Conservation (phyloP, 139 green algal genomes). For the Desmodesmus armatus region DNA sequence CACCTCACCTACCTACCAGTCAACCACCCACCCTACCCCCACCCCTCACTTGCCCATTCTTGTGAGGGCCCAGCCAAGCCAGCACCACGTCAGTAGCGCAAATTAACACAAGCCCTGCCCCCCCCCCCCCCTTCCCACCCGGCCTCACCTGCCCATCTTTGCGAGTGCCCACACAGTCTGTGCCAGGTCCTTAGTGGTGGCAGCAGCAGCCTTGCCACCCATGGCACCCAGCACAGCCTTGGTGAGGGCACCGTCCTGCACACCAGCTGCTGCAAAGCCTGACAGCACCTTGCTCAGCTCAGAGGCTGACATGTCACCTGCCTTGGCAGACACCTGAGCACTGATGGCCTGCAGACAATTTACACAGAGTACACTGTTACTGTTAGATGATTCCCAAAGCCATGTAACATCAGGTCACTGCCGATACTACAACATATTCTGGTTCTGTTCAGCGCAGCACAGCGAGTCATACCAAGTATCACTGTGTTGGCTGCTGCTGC, state of each 20-base stretch:
- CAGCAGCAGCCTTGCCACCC: constrained; percentile 50
- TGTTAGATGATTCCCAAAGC: too few relatives aligned
- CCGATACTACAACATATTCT: too few relatives aligned
- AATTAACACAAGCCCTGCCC: too few relatives aligned
- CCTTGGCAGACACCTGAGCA: constrained; percentile 39
- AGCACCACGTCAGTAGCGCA: too few relatives aligned
- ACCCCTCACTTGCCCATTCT: too few relatives aligned
- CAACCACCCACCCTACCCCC: too few relatives aligned
- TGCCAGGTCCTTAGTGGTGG: constrained; percentile 38
- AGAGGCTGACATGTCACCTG: constrained; percentile 31
- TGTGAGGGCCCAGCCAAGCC: too few relatives aligned
- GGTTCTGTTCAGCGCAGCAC: not conserved
- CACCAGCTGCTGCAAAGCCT: constrained; percentile 59
- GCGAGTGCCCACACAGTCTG: constrained; percentile 67
- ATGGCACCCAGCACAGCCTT: constrained; percentile 50
- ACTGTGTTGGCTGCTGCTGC: constrained; percentile 1
- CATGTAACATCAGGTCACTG: too few relatives aligned
- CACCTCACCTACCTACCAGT: constrained; percentile 61
- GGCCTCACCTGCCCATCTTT: constrained; percentile 51
- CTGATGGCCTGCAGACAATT: constrained; percentile 27
- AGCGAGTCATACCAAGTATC: not conserved
- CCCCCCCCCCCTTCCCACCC: too few relatives aligned
- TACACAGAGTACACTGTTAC: too few relatives aligned
- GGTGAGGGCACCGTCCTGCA: constrained; percentile 41
- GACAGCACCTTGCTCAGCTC: constrained; percentile 63